Conservation (phyloP, 2,329 filamentous ascomycete species). For the Chaetomium sp. region DNA sequence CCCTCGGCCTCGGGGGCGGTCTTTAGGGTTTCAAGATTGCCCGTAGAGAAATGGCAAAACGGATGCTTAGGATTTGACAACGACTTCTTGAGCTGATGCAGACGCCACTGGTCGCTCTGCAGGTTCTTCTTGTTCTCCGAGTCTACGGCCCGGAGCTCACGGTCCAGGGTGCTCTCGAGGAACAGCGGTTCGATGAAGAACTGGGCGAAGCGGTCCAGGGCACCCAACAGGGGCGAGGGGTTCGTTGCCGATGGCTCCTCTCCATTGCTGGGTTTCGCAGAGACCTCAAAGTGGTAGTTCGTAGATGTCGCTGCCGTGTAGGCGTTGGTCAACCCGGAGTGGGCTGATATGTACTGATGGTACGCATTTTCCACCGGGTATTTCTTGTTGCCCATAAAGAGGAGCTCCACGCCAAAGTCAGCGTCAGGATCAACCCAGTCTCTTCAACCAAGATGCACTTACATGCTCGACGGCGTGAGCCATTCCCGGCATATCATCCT, state of each 20-base stretch:
- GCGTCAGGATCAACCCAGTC: background rate
- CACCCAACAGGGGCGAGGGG: slow-evolving; percentile 69
- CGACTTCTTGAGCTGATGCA: slow-evolving; percentile 85
- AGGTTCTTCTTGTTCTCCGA: slow-evolving; percentile 98
- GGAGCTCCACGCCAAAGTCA: slow-evolving; percentile 51
- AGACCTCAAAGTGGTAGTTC: slow-evolving; percentile 97
- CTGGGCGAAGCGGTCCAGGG: slow-evolving; percentile 87
- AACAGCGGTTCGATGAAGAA: slow-evolving; percentile 92
- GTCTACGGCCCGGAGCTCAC: slow-evolving; percentile 85
- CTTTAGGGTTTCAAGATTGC: slow-evolving; percentile 83
- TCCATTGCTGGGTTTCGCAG: slow-evolving; percentile 71
- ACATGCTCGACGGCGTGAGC: slow-evolving; percentile 94
- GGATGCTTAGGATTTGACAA: slow-evolving; percentile 87
- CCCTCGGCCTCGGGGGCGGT: slow-evolving; percentile 76
- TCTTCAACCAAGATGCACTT: slow-evolving; percentile 32
- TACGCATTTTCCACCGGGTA: slow-evolving; percentile 96
- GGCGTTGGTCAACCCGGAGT: slow-evolving; percentile 92
- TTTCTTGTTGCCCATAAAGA: slow-evolving; percentile 99
- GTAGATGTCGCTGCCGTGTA: slow-evolving; percentile 93
- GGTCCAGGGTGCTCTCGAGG: slow-evolving; percentile 78
- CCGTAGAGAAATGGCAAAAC: slow-evolving; percentile 89
- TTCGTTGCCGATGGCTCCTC: slow-evolving; percentile 58
- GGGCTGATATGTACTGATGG: slow-evolving; percentile 84
- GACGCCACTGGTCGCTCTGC: slow-evolving; percentile 84
- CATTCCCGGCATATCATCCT: slow-evolving; percentile 88